Evolutionary conservation across 371 early-diverging fungal species (phyloP).

Genomic region (Dinochytrium kinnereticum): DNA sequence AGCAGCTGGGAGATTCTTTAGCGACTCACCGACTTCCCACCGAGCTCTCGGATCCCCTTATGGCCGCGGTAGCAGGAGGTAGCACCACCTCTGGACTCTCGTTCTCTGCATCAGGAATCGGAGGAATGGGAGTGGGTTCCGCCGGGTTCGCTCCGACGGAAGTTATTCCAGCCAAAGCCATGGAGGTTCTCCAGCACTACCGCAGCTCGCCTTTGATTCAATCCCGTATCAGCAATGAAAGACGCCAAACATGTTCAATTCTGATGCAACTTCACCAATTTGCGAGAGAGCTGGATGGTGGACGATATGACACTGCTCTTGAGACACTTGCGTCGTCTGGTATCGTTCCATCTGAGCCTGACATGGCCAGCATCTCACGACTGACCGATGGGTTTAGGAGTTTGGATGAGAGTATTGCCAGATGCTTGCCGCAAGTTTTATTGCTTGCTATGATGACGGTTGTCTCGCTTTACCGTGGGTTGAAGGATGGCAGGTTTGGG

Average conservation of each 20-base stretch:
- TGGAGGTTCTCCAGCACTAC: slow-evolving; percentile 55
- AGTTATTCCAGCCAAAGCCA: slow-evolving; percentile 18
- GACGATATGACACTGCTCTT: slow-evolving; percentile 59
- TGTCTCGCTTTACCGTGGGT: slow-evolving; percentile 54
- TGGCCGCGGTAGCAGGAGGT: not conserved
- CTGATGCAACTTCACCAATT: slow-evolving; percentile 67
- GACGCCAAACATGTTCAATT: slow-evolving; percentile 56
- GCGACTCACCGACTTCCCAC: slow-evolving; percentile 14
- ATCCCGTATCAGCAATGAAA: slow-evolving; percentile 44
- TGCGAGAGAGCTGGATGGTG: slow-evolving; percentile 55
- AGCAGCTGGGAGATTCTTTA: slow-evolving; percentile 73
- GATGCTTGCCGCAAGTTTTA: slow-evolving; percentile 78
- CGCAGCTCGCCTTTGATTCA: slow-evolving; percentile 53
- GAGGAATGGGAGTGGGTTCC: no score
- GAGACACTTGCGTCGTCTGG: slow-evolving; percentile 55
- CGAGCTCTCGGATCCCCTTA: not conserved
- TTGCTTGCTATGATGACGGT: slow-evolving; percentile 74
- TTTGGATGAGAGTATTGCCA: slow-evolving; percentile 72
- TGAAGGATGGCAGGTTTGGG: slow-evolving; percentile 31
- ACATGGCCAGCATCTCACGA: slow-evolving; percentile 60
- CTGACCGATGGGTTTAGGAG: slow-evolving; percentile 67
- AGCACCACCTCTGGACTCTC: slow-evolving; percentile 16
- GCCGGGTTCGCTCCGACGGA: slow-evolving; percentile 31
- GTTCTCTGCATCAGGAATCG: slow-evolving; percentile 3
- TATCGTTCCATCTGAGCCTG: slow-evolving; percentile 68